Conservation (phyloP, 2,329 filamentous ascomycete genomes). For the Lasiodiplodia sp. region DNA sequence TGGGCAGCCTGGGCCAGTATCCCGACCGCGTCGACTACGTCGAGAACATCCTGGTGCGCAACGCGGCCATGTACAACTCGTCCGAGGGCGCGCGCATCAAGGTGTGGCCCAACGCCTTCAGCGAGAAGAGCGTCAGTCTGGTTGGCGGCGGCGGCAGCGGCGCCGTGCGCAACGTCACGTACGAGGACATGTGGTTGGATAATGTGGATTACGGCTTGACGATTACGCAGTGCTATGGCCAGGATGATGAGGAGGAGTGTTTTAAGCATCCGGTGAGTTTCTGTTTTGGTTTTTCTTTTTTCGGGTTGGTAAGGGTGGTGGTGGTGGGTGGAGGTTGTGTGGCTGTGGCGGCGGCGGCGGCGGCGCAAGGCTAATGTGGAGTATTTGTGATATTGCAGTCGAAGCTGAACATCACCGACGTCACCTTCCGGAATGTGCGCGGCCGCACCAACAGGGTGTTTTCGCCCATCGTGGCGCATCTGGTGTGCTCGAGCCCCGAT, state of each 20-base stretch:
- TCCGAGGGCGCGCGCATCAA: constrained; percentile 75
- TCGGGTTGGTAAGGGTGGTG: no score
- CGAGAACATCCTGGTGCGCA: constrained; percentile 64
- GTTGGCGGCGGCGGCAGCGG: constrained; percentile 45
- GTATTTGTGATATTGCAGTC: constrained; percentile 49
- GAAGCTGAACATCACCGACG: constrained; percentile 61
- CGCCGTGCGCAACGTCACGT: constrained; percentile 70
- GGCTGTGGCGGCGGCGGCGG: constrained; percentile 40
- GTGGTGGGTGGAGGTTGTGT: no score
- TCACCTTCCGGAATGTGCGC: constrained; percentile 63
- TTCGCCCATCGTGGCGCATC: constrained; percentile 50
- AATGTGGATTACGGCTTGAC: constrained; percentile 72
- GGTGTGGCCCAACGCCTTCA: constrained; percentile 71
- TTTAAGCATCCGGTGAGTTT: constrained; percentile 17
- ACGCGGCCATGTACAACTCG: constrained; percentile 48
- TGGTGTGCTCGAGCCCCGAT: constrained; percentile 52
- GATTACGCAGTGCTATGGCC: constrained; percentile 69
- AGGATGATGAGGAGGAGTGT: constrained; percentile 61
- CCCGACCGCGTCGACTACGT: constrained; percentile 69
- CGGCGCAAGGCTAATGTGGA: constrained; percentile 49
- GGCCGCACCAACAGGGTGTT: constrained; percentile 60
- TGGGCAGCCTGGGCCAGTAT: constrained; percentile 75
- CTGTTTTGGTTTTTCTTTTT: not conserved
- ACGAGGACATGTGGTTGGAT: constrained; percentile 65
- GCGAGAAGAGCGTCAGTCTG: constrained; percentile 52